Conservation (phyloP, 129 eudicot genomes). For the Flaveria ramosissima region DNA sequence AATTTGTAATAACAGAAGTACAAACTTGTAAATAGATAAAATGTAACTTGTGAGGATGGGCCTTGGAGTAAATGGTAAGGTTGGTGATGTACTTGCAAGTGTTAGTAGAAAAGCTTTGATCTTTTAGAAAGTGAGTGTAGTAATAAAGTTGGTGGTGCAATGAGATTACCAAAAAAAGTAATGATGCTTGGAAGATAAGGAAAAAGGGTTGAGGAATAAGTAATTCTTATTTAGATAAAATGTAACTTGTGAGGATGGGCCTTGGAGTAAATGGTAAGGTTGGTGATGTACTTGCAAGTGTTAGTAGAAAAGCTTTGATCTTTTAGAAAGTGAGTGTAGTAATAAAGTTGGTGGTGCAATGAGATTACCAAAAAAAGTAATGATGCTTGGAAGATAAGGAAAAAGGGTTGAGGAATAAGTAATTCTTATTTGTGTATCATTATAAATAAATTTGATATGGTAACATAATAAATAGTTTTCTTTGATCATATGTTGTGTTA, state of each 20-base stretch:
- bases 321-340: not conserved
- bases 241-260: not conserved
- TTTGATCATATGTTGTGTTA: not conserved
- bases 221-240: not conserved
- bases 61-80: too few relatives aligned
- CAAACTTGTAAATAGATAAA: not conserved
- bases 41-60: not conserved
- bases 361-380: not conserved
- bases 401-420: not conserved
- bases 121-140: not conserved
- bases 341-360: not conserved
- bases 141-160: not conserved
- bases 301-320: not conserved
- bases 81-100: not conserved
- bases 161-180: slow-evolving; percentile 1
- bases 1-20: not conserved
- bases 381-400: too few relatives aligned
- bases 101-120: not conserved
- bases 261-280: too few relatives aligned
- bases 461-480: not conserved
- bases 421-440: not conserved
- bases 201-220: not conserved
- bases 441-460: not conserved
- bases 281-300: not conserved
- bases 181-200: not conserved